Evolutionary conservation across 176 grass and related monocot genomes (phyloP).

Genomic region (Musa schizocarpa): DNA sequence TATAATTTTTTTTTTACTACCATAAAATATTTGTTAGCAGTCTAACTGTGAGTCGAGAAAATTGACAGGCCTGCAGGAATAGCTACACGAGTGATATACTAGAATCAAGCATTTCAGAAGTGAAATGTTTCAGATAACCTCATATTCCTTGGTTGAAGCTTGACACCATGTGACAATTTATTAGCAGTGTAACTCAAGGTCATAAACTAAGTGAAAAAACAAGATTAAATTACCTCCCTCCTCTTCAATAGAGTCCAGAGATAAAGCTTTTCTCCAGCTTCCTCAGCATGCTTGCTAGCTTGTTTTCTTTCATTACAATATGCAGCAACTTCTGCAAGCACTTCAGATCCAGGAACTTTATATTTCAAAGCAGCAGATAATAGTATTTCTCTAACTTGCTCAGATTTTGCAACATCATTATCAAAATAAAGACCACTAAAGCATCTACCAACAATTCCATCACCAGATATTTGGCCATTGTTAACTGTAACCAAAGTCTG

Average conservation of each 20-base stretch:
- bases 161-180: background rate
- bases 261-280: constrained; percentile 73
- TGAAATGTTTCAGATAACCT: no score
- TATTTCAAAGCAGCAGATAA: constrained; percentile 47
- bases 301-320: constrained; percentile 88
- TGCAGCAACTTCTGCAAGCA: constrained; percentile 54
- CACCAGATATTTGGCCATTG: constrained; percentile 20
- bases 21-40: no score
- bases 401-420: constrained; percentile 55
- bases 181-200: background rate
- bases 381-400: constrained; percentile 59
- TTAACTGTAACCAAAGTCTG: constrained; percentile 9
- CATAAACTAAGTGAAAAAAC: background rate
- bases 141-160: background rate
- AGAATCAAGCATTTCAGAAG: no score
- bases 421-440: constrained; percentile 72
- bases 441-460: constrained; percentile 28
- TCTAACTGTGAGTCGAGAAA: no score
- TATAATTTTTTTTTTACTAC: no score
- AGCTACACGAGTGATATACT: no score
- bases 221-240: constrained; percentile 48
- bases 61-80: no score
- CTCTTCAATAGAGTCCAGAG: constrained; percentile 84
- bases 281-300: constrained; percentile 72
- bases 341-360: constrained; percentile 50